A percentile compares a stretch with the other conserved stretches of the same genome.
Conservation (phyloP, 495 filamentous ascomycete species). For the Penicillium parvum region DNA sequence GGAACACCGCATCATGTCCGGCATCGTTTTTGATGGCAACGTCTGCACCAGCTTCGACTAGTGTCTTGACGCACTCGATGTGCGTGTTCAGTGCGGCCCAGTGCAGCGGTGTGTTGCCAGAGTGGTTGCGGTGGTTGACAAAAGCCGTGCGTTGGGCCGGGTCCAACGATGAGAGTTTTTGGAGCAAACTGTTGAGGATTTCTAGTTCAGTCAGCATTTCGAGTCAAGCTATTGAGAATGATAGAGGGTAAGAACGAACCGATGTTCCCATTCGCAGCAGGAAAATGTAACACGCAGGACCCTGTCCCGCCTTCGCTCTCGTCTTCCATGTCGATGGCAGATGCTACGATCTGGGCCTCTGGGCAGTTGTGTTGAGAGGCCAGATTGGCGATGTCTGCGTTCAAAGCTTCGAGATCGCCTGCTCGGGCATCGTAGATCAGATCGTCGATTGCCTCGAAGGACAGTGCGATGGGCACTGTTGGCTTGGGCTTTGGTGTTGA, state of each 20-base stretch:
- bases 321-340: conserved; percentile 63
- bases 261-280: conserved; percentile 78
- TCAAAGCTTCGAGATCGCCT: conserved; percentile 67
- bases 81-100: conserved; percentile 91
- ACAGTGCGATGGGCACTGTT: conserved; percentile 41
- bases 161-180: conserved; percentile 30
- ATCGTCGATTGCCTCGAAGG: conserved; percentile 78
- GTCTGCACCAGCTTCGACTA: conserved; percentile 70
- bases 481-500: conserved; percentile 25
- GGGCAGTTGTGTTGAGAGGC: conserved; percentile 49
- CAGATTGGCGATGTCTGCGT: conserved; percentile 53
- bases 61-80: conserved; percentile 67
- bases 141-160: conserved; percentile 29
- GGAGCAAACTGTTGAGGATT: conserved; percentile 47
- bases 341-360: conserved; percentile 53
- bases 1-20: conserved; percentile 79
- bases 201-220: conserved; percentile 30
- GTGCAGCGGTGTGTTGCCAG: conserved; percentile 85
- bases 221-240: background rate
- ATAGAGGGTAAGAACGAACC: conserved; percentile 45
- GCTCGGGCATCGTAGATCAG: conserved; percentile 78
- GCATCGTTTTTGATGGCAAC: conserved; percentile 69
- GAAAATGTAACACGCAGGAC: conserved; percentile 70
- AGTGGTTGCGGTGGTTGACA: conserved; percentile 66
- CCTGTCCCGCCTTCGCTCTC: conserved; percentile 55